phyloP scores from a whole-genome alignment of 805 yeast genomes.

The Zygoascus biomembranicola region DNA sequence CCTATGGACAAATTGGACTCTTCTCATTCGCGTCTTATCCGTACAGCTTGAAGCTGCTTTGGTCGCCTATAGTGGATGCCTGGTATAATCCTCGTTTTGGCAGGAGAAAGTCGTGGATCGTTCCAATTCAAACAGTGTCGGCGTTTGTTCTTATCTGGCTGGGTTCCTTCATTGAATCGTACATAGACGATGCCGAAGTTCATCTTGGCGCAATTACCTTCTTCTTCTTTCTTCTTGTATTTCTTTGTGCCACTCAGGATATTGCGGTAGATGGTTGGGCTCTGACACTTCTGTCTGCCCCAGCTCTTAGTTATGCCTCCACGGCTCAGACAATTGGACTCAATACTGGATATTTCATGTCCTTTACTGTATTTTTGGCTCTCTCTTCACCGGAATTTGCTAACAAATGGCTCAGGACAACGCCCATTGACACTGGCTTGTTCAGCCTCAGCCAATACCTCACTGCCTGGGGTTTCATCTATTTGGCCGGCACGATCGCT shows the following conservation, averaged over 20 bases:
- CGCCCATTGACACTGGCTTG: constrained; percentile 56
- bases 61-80: constrained; percentile 97
- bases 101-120: constrained; percentile 85
- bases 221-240: constrained; percentile 67
- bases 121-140: constrained; percentile 82
- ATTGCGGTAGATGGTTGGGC: constrained; percentile 99
- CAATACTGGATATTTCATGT: constrained; percentile 84
- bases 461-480: constrained; percentile 66
- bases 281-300: constrained; percentile 69
- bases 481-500: constrained; percentile 55
- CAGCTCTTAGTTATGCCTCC: constrained; percentile 81
- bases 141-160: constrained; percentile 57
- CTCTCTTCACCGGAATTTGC: constrained; percentile 89
- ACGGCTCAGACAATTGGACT: constrained; percentile 97
- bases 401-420: constrained; percentile 64
- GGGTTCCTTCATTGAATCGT: constrained; percentile 47
- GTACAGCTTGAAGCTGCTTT: constrained; percentile 78
- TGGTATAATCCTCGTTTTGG: constrained; percentile 61
- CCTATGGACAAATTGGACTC: constrained; percentile 83
- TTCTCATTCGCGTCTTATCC: constrained; percentile 93
- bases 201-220: constrained; percentile 52
- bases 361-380: constrained; percentile 87
- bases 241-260: constrained; percentile 94
- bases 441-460: constrained; percentile 69
- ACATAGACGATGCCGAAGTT: constrained; percentile 38